Evolutionary conservation across 805 yeast species (phyloP), one percentile per base, ranked within the genome.

Genomic region (Brettanomyces nanus): DNA sequence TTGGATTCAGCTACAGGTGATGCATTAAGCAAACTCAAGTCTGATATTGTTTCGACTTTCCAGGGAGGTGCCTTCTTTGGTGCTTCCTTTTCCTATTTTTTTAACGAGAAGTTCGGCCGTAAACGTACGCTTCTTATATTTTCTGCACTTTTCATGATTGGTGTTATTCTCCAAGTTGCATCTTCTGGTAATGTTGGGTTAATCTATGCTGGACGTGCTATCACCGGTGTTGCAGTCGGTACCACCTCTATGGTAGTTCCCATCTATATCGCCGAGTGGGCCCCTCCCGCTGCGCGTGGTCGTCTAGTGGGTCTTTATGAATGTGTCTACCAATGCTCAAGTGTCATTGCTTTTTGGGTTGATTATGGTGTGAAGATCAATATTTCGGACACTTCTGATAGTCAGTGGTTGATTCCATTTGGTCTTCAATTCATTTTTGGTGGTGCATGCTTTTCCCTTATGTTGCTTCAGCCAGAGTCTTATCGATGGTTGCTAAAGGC

Each of bases 11-110:
- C 59, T 4, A 43, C 46, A 19, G 63, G 63, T 44, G 35, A 68
- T 4, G 56, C 44, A 4, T 30, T 66, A n/a, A 77, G 77, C 4
- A 59, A 68, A 44, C 52, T 69, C 44, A 65, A 64, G 44, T 69
- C 77, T 5, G 75, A 72, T 49, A 74, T 75, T 47, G 64, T 73
- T 4, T 59, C 78, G 5, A 75, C 75, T 80, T 80, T 74, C 6
- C 77, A 71, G 46, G 51, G 75, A 21, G 54, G 54, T 11, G 67
- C 74, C 15, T 64, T 73, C 28, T 77, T 71, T 28, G 81, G 81
- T 15, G 59, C 77, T 17, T 37, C 73, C 13, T 36, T 73, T 18
- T 72, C 78, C 1, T 63, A 68, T 51, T 65, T 59, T 41, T 49
- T 71, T 1, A 70, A 67, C 28, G 80, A 75, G 47, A 59, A 58